phyloP scores from a whole-genome alignment of 768 basidiomycete genomes.

The Lactifluus volemus region DNA sequence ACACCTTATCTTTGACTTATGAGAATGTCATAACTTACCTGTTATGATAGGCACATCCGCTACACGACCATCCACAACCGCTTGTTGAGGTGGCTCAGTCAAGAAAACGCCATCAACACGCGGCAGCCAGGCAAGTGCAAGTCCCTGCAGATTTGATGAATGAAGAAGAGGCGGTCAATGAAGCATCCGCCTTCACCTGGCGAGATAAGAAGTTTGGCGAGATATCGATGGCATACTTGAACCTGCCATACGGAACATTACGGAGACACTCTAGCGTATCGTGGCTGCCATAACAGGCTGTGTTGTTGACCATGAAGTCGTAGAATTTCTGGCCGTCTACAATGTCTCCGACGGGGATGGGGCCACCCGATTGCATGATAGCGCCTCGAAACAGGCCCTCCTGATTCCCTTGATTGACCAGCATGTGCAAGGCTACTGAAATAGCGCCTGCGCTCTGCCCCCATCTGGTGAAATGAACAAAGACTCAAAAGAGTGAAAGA shows the following conservation, averaged over 20 bases:
- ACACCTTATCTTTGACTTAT: too few relatives aligned
- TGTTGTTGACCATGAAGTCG: constrained; percentile 19
- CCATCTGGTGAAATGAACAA: constrained; percentile 9
- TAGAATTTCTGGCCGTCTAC: constrained; percentile 18
- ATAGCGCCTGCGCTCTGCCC: constrained; percentile 36
- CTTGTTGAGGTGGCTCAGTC: constrained; percentile 3
- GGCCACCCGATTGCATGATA: constrained; percentile 24
- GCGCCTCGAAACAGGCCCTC: constrained; percentile 23
- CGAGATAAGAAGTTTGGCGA: constrained; percentile 14
- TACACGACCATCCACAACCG: too few relatives aligned
- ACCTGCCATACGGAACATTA: background rate
- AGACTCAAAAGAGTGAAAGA: too few relatives aligned
- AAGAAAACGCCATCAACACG: constrained; percentile 10
- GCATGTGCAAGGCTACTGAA: constrained; percentile 25
- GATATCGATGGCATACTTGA: constrained; percentile 15
- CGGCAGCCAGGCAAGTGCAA: background rate
- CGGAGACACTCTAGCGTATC: constrained; percentile 22
- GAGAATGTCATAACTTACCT: too few relatives aligned
- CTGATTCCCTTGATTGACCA: constrained; percentile 20
- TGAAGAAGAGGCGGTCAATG: too few relatives aligned
- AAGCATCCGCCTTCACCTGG: background rate
- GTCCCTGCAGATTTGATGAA: background rate
- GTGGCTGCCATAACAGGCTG: constrained; percentile 11
- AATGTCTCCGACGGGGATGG: constrained; percentile 18
- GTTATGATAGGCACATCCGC: too few relatives aligned